phyloP scores from a whole-genome alignment of 2,329 filamentous ascomycete genomes.

The Alternaria tenuissima region DNA sequence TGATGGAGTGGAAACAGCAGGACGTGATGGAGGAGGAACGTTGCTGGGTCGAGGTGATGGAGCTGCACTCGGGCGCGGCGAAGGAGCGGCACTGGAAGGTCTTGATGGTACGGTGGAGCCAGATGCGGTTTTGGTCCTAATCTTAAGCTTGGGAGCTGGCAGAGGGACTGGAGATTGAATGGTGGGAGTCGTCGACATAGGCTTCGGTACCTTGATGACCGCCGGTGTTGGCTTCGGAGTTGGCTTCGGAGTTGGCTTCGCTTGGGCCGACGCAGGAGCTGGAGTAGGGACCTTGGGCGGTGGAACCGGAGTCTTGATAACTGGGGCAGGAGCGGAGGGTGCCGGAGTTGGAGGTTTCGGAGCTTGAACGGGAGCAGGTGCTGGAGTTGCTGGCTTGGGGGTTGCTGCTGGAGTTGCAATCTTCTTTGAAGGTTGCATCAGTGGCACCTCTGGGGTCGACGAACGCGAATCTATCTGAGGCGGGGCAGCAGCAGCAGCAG shows the following conservation, averaged over 20 bases:
- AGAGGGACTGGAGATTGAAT: slow-evolving; percentile 36
- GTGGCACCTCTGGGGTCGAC: slow-evolving; percentile 28
- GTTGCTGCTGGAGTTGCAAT: slow-evolving; percentile 27
- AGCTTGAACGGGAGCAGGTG: slow-evolving; percentile 1
- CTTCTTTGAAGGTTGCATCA: slow-evolving; percentile 28
- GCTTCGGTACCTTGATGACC: slow-evolving; percentile 26
- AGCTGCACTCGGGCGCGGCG: slow-evolving; percentile 23
- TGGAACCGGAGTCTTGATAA: slow-evolving; percentile 7
- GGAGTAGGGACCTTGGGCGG: slow-evolving; percentile 14
- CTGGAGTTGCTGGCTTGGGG: slow-evolving; percentile 16
- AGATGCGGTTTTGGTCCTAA: slow-evolving; percentile 34
- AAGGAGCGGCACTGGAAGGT: slow-evolving; percentile 23
- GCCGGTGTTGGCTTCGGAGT: slow-evolving; percentile 17
- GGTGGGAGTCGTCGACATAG: slow-evolving; percentile 29
- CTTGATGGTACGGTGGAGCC: slow-evolving; percentile 18
- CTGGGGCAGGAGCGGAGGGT: background rate
- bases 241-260: slow-evolving; percentile 9
- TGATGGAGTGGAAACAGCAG: slow-evolving; percentile 9
- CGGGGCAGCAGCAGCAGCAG: slow-evolving; percentile 14
- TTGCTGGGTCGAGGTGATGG: slow-evolving; percentile 23
- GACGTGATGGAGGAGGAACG: slow-evolving; percentile 9
- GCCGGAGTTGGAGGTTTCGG: background rate
- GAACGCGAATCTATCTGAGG: slow-evolving; percentile 25
- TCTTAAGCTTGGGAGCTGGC: slow-evolving; percentile 38
- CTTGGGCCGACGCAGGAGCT: slow-evolving; percentile 16